phyloP scores from a whole-genome alignment of 768 basidiomycete species.

The Coprinellus micaceus region DNA sequence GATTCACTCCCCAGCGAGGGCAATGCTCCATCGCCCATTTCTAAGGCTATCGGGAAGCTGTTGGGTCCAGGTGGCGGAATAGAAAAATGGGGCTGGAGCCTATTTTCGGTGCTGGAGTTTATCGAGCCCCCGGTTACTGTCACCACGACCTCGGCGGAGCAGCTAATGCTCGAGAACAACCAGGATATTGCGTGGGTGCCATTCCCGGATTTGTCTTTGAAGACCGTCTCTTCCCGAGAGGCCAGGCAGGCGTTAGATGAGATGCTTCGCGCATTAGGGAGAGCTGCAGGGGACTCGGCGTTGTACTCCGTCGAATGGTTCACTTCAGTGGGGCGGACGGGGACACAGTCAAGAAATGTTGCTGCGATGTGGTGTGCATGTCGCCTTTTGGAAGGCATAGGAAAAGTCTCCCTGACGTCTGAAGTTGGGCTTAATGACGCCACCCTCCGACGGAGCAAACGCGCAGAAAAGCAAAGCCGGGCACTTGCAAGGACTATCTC shows the following conservation, averaged over 20 bases:
- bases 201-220: constrained; percentile 62
- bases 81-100: constrained; percentile 88
- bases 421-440: constrained; percentile 23
- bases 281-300: constrained; percentile 61
- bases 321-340: constrained; percentile 46
- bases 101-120: constrained; percentile 82
- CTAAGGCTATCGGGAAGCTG: constrained; percentile 53
- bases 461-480: constrained; percentile 62
- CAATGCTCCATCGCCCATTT: constrained; percentile 37
- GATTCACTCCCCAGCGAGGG: constrained; percentile 21
- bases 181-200: constrained; percentile 30
- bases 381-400: constrained; percentile 70
- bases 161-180: constrained; percentile 55
- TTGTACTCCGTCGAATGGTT: constrained; percentile 86
- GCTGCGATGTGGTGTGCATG: constrained; percentile 85
- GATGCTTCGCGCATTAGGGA: constrained; percentile 75
- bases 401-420: constrained; percentile 41
- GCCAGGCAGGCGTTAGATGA: constrained; percentile 53
- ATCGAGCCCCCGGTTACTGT: constrained; percentile 46
- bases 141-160: constrained; percentile 46
- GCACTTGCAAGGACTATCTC: constrained; percentile 60
- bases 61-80: constrained; percentile 81
- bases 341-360: constrained; percentile 44
- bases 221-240: constrained; percentile 48
- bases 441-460: constrained; percentile 37